phyloP scores from a whole-genome alignment of 225 moss, liverwort and hornwort species.

The Rhytidiadelphus loreus region DNA sequence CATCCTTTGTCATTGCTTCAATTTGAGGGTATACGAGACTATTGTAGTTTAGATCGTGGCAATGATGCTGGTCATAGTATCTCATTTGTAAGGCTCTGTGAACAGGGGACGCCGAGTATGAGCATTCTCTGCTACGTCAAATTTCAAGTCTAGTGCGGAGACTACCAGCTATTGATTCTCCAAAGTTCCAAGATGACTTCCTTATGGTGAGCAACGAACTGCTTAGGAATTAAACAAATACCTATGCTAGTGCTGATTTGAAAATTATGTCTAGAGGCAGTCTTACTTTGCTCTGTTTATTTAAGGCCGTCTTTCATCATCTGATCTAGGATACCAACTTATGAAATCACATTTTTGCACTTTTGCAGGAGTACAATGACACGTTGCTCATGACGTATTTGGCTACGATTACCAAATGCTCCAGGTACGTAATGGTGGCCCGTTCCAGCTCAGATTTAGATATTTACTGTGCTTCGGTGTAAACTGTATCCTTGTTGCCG shows the following conservation, averaged over 20 bases:
- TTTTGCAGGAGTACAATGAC: constrained; percentile 88
- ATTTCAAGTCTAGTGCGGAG: constrained; percentile 93
- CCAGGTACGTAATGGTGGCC: constrained; percentile 43
- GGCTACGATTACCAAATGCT: constrained; percentile 93
- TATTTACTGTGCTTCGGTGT: not conserved
- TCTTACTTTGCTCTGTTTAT: not conserved
- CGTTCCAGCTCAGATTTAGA: not conserved
- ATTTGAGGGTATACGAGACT: not conserved
- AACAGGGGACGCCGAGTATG: constrained; percentile 83
- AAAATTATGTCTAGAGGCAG: not conserved
- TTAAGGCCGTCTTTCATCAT: not conserved
- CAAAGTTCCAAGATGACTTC: constrained; percentile 98
- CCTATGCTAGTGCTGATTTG: not conserved
- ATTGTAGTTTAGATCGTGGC: not conserved
- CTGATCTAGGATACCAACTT: not conserved
- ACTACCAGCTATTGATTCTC: constrained; percentile 94
- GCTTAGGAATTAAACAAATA: not conserved
- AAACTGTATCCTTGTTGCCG: not conserved
- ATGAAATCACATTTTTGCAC: not conserved
- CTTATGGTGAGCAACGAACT: constrained; percentile 52
- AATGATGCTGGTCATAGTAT: not conserved
- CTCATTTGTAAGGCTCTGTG: not conserved
- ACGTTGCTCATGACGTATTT: constrained; percentile 95
- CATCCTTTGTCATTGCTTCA: not conserved
- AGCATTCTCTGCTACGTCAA: constrained; percentile 89